phyloP scores from a whole-genome alignment of 176 grass and related monocot genomes.

The Paspalum notatum region DNA sequence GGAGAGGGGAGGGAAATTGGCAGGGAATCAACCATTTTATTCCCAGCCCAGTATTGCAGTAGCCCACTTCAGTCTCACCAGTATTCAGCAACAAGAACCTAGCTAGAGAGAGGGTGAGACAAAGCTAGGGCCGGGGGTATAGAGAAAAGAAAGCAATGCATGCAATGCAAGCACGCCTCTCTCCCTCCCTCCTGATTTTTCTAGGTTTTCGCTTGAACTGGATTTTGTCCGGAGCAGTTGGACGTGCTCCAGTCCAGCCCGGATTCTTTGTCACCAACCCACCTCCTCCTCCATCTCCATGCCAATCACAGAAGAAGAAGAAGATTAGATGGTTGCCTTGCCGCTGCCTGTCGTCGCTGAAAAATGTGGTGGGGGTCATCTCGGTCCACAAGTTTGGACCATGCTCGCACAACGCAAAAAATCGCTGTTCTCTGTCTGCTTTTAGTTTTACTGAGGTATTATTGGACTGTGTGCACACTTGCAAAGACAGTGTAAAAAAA shows the following conservation, averaged over 20 bases:
- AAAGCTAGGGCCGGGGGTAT: slow-evolving; percentile 3
- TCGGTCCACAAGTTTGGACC: slow-evolving; percentile 48
- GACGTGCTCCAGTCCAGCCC: slow-evolving; percentile 46
- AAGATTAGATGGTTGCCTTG: too few relatives aligned
- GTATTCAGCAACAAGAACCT: slow-evolving; percentile 12
- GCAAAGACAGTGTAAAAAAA: neutral
- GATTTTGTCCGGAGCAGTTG: slow-evolving; percentile 92
- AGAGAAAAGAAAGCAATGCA: neutral
- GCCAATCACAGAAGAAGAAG: slow-evolving; percentile 51
- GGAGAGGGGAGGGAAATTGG: slow-evolving; percentile 44
- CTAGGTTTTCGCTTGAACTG: slow-evolving; percentile 58
- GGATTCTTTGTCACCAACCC: slow-evolving; percentile 70
- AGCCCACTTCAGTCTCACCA: neutral
- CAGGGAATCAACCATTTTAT: slow-evolving; percentile 49
- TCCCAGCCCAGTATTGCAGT: slow-evolving; percentile 40
- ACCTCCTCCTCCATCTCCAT: slow-evolving; percentile 45
- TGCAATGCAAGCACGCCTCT: slow-evolving; percentile 2
- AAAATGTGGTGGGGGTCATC: slow-evolving; percentile 29
- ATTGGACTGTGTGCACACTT: neutral
- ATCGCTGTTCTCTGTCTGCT: slow-evolving; percentile 34
- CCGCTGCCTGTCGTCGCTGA: neutral
- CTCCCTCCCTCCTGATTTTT: slow-evolving; percentile 14
- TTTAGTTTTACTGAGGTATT: slow-evolving; percentile 31
- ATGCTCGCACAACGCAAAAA: slow-evolving; percentile 30
- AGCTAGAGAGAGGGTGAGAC: neutral